phyloP scores from a whole-genome alignment of 768 basidiomycete genomes.

The Chiua virens region DNA sequence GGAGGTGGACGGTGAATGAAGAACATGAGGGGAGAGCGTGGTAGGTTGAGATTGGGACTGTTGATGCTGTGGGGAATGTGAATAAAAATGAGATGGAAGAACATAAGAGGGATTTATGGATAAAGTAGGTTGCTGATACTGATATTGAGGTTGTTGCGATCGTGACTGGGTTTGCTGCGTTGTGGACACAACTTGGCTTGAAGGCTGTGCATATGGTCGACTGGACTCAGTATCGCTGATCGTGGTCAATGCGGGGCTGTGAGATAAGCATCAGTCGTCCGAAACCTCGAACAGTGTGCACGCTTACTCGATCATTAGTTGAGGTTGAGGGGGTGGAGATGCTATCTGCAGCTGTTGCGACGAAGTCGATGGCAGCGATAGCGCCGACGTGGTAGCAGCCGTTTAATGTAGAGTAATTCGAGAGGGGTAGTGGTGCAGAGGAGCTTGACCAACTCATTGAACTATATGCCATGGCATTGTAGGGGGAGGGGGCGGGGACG shows the following conservation, averaged over 20 bases:
- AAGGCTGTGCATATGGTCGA: conserved; percentile 45
- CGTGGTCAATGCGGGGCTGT: conserved; percentile 60
- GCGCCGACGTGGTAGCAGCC: conserved; percentile 61
- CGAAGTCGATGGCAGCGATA: conserved; percentile 30
- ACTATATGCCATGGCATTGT: conserved; percentile 57
- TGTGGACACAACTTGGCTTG: conserved; percentile 39
- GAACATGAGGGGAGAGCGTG: conserved; percentile 68
- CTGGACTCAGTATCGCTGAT: conserved; percentile 51
- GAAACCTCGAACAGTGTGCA: conserved; percentile 1
- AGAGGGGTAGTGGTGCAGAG: conserved; percentile 53
- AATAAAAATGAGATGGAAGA: conserved; percentile 39
- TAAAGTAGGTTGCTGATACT: conserved; percentile 41
- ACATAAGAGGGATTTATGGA: conserved; percentile 44
- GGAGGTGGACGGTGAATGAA: conserved; percentile 54
- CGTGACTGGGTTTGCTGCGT: conserved; percentile 36
- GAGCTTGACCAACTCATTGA: conserved; percentile 45
- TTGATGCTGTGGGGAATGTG: conserved; percentile 30
- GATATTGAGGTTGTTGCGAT: conserved; percentile 38
- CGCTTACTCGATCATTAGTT: conserved; percentile 71
- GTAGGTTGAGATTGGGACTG: conserved; percentile 45
- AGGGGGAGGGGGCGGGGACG: conserved; percentile 49
- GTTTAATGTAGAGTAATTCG: conserved; percentile 75
- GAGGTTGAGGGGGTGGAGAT: conserved; percentile 28
- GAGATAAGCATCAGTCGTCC: conserved; percentile 13
- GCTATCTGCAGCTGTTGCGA: conserved; percentile 34